Evolutionary conservation across 169 alveolate genomes (phyloP), one percentile per base, ranked within the genome.

Genomic region (Miamiensis avidus): DNA sequence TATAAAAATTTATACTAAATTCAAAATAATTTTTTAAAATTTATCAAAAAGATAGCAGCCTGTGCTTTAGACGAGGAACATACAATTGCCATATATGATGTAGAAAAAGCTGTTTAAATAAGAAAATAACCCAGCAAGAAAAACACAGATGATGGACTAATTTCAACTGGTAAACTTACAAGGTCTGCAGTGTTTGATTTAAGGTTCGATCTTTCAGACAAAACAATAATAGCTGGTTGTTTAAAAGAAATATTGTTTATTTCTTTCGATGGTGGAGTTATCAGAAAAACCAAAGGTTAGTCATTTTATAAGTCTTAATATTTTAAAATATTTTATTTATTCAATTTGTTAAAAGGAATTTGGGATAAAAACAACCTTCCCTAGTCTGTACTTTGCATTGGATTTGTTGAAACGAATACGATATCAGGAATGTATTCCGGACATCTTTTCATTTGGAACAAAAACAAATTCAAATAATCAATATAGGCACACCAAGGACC

Each of bases 381-480:
- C 29, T 88, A 93, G 75, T 86, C 96, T 34, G 89, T 92, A 1
- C 85, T 94, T 78, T 93, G 96, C 49, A 87, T 92, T 76, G 96
- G 94, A 0, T 89, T 82, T 85, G 84, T 90, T 26, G 95, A 93
- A 64, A 89, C 86, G 33, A 89, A 81, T 33, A 82, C 91, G 15
- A 77, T 92, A 31, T 92, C 97, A 34, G 98, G 98, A 11, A 83
- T 93, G 69, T 91, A 88, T 65, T 88, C 87, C 74, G 98, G 98
- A n/a, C 32, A 88, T 26, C 79, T 96, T 69, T 82, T 92, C 31
- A 72, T 85, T 29, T 94, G 97, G 93, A 88, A 92, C 32, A 96
- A 96, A 34, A 91, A 87, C 31, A 83, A 86, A 29, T 89, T 95
- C 31, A 83, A 89, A 30, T 74, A 89, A 76, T 76, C 89, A 0